These are phyloP conservation scores for Pseudonectria buxi DNA, from an alignment of 2,329 filamentous ascomycete genomes.

Conservation along the genomic window DNA sequence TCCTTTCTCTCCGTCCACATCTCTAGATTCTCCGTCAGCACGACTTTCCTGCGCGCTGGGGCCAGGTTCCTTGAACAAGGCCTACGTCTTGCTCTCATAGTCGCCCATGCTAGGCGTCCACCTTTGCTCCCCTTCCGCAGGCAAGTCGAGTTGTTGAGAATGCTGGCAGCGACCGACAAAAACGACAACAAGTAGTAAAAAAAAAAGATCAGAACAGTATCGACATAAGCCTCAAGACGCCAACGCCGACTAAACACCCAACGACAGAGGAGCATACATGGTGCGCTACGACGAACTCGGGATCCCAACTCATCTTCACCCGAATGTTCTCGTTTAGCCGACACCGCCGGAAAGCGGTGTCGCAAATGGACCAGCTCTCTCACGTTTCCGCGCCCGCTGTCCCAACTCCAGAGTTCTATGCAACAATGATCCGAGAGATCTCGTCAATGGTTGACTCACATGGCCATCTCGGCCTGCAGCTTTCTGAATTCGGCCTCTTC, in stretches of 20 bases:
- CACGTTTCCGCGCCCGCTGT: slow-evolving; percentile 5
- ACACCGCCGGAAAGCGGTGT: slow-evolving; percentile 6
- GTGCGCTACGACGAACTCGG: slow-evolving; percentile 10
- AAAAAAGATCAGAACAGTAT: slow-evolving; percentile 17
- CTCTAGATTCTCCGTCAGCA: background rate
- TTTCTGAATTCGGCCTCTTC: slow-evolving; percentile 92
- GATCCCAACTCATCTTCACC: slow-evolving; percentile 5
- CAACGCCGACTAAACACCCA: slow-evolving; percentile 27
- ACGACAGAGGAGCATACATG: slow-evolving; percentile 15
- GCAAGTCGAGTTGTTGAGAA: slow-evolving; percentile 2
- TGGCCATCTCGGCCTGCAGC: slow-evolving; percentile 94
- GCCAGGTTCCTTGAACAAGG: no score
- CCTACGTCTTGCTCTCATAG: slow-evolving; percentile 2
- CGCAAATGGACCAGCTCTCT: slow-evolving; percentile 1
- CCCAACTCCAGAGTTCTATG: slow-evolving; percentile 19
- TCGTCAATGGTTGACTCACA: slow-evolving; percentile 44
- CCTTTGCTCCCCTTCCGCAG: slow-evolving; percentile 1
- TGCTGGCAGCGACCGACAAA: slow-evolving; percentile 8
- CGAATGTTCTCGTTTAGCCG: slow-evolving; percentile 10
- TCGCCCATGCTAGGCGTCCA: slow-evolving; percentile 3
- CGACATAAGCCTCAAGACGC: slow-evolving; percentile 23
- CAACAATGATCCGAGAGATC: slow-evolving; percentile 10
- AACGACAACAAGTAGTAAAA: slow-evolving; percentile 9
- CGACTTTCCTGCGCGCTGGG: no score
- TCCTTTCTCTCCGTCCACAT: no score